A percentile compares a stretch with the other conserved stretches of the same genome.
Conservation (phyloP, 108 stramenopile genomes). For the Hondaea fermentalgiana region DNA sequence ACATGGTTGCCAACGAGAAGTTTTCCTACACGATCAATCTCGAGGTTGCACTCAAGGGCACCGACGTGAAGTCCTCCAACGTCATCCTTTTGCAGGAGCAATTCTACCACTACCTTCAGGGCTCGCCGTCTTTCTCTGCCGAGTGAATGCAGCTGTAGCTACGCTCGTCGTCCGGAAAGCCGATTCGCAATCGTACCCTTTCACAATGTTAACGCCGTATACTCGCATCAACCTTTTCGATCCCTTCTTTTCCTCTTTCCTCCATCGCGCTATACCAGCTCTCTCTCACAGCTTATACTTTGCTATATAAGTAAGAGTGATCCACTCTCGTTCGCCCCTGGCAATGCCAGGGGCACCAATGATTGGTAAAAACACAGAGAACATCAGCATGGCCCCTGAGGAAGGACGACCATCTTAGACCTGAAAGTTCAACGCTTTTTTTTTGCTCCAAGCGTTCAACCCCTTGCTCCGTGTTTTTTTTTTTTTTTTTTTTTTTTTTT, state of each 20-base stretch:
- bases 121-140: neutral
- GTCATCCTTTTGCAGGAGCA: constrained; percentile 53
- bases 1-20: constrained; percentile 50
- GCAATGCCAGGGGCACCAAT: neutral
- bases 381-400: constrained; percentile 9
- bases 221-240: no score
- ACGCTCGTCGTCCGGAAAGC: no score
- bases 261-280: no score
- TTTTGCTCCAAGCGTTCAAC: neutral
- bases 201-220: no score
- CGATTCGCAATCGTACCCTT: no score
- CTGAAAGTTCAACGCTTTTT: neutral
- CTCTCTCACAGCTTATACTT: no score
- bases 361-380: neutral
- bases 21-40: constrained; percentile 48
- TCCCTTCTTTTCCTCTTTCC: no score
- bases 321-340: neutral
- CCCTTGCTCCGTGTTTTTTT: no score
- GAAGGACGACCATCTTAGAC: neutral
- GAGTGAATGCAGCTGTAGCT: neutral
- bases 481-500: no score
- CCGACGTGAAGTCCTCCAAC: neutral
- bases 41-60: constrained; percentile 35
- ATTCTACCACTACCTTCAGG: constrained; percentile 46
- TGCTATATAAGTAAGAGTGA: neutral